These are phyloP conservation scores for Cruciata laevipes DNA, from an alignment of 257 asterid species.

Conservation along the genomic window DNA sequence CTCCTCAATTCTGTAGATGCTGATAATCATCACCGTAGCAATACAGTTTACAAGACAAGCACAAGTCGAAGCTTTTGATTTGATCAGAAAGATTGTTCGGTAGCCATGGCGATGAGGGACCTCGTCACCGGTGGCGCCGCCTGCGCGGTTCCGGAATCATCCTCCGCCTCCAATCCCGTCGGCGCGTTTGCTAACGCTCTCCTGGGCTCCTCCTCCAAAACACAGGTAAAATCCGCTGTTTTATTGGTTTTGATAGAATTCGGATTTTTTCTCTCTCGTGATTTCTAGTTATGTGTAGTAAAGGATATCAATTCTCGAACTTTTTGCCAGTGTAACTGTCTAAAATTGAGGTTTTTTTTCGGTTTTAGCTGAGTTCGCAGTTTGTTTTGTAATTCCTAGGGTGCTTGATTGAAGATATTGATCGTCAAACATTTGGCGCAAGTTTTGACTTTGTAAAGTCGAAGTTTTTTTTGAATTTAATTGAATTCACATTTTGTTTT, in stretches of 20 bases:
- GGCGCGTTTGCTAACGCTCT: constrained; percentile 89
- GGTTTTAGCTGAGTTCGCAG: no score
- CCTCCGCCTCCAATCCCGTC: constrained; percentile 83
- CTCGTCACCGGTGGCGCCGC: constrained; percentile 81
- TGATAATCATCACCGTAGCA: constrained; percentile 1
- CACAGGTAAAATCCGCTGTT: constrained; percentile 43
- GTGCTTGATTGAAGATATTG: background rate
- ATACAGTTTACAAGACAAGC: background rate
- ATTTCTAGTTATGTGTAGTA: background rate
- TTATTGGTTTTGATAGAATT: background rate
- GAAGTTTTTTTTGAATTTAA: background rate
- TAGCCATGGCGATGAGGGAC: constrained; percentile 84
- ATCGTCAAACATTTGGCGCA: background rate
- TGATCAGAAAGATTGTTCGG: background rate
- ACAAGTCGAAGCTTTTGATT: background rate
- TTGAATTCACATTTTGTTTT: no score
- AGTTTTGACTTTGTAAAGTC: no score
- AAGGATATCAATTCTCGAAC: background rate
- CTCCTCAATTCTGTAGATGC: constrained; percentile 9
- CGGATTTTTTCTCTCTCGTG: background rate
- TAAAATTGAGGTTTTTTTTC: no score
- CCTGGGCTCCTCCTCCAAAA: constrained; percentile 88
- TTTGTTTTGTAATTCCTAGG: no score
- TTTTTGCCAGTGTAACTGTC: background rate
- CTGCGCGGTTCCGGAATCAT: constrained; percentile 81